Percentiles rank a stretch among this genome's conserved stretches.
Conservation (phyloP, 495 filamentous ascomycete species). For the Hypoxylon cercidicola region DNA sequence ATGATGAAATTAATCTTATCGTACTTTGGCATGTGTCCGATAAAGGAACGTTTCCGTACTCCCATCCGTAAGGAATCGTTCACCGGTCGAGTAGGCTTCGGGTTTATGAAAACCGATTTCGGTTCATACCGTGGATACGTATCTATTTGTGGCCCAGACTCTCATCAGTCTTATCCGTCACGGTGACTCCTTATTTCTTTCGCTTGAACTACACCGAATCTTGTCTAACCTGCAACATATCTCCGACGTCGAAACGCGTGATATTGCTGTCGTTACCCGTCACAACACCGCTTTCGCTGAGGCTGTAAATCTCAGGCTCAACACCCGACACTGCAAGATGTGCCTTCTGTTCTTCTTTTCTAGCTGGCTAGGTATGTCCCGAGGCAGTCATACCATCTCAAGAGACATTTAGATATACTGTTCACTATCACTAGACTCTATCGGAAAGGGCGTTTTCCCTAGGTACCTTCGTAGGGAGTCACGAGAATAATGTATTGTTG, state of each 20-base stretch:
- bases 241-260: not conserved
- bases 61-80: not conserved
- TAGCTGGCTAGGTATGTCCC: too few species aligned
- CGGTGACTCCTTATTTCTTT: not conserved
- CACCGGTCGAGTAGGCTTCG: not conserved
- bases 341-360: too few species aligned
- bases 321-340: not conserved
- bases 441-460: too few species aligned
- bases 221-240: conserved; percentile 3
- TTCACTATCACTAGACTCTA: not conserved
- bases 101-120: not conserved
- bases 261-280: conserved; percentile 15
- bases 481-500: too few species aligned
- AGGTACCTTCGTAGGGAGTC: too few species aligned
- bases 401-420: too few species aligned
- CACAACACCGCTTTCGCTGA: not conserved
- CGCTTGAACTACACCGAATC: not conserved
- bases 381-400: too few species aligned
- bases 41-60: not conserved
- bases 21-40: not conserved
- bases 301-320: not conserved
- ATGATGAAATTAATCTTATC: conserved; percentile 21
- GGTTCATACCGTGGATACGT: not conserved
- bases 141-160: too few species aligned
- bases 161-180: not conserved